Evolutionary conservation across 108 stramenopile species (phyloP).

Genomic region (Skeletonema grethae): DNA sequence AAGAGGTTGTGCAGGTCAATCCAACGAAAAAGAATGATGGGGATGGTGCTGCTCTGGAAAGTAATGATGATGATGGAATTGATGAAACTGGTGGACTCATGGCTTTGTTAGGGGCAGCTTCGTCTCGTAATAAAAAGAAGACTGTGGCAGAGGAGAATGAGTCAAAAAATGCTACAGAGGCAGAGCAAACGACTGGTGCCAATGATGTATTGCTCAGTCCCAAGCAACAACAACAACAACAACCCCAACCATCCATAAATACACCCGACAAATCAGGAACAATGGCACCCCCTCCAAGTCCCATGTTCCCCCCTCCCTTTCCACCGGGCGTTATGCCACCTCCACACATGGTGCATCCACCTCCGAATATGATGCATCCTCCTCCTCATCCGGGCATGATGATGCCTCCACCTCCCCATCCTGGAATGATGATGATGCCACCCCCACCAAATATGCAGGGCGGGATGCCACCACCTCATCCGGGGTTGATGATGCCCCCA

Average conservation of each 20-base stretch:
- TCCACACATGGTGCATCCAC: constrained; percentile 4
- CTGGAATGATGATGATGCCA: constrained; percentile 25
- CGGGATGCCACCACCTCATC: constrained; percentile 29
- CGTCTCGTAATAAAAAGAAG: background rate
- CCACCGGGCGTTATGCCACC: constrained; percentile 5
- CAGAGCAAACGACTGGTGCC: background rate
- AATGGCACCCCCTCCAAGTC: constrained; percentile 40
- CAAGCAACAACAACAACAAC: constrained; percentile 5
- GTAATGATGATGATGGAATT: background rate
- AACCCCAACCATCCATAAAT: background rate
- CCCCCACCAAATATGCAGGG: constrained; percentile 27
- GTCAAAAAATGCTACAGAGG: too few relatives aligned
- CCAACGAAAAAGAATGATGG: background rate
- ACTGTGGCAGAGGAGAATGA: too few relatives aligned
- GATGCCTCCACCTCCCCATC: background rate
- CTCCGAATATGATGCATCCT: constrained; percentile 17
- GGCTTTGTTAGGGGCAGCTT: constrained; percentile 30
- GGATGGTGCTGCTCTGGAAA: background rate
- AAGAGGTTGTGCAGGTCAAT: constrained; percentile 3
- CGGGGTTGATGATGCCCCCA: constrained; percentile 30
- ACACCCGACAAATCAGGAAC: constrained; percentile 17
- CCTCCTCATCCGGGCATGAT: constrained; percentile 13
- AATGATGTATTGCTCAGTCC: constrained; percentile 5
- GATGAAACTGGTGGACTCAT: constrained; percentile 20
- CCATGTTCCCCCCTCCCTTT: constrained; percentile 34